A percentile compares a stretch with the other conserved stretches of the same genome.
phyloP scores from a whole-genome alignment of 768 basidiomycete genomes.

The Chalciporus sphaerocephalus region DNA sequence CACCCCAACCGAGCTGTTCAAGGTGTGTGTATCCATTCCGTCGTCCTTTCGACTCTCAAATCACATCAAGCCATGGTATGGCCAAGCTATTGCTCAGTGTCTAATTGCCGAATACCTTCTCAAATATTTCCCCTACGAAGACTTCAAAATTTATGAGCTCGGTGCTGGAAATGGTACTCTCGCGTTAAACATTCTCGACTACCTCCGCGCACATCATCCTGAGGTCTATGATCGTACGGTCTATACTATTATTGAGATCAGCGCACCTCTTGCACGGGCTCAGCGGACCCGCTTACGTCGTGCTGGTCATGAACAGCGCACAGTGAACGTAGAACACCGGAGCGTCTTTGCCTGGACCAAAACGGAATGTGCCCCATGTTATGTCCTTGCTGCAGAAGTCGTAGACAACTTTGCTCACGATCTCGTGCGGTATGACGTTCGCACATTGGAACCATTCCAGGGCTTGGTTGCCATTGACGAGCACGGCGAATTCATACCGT shows the following conservation, averaged over 20 bases:
- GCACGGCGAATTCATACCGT: constrained; percentile 75
- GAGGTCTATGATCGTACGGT: constrained; percentile 91
- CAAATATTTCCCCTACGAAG: constrained; percentile 94
- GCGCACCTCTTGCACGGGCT: constrained; percentile 64
- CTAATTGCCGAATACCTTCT: constrained; percentile 89
- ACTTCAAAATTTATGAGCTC: constrained; percentile 94
- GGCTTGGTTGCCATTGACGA: constrained; percentile 75
- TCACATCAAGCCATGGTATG: constrained; percentile 80
- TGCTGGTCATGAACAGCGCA: constrained; percentile 31
- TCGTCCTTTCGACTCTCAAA: constrained; percentile 6
- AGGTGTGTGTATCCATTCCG: constrained; percentile 45
- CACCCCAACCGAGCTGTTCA: constrained; percentile 96
- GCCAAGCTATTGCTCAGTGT: constrained; percentile 83
- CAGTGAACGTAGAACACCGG: constrained; percentile 64
- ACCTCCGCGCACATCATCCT: constrained; percentile 69
- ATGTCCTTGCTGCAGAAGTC: constrained; percentile 92
- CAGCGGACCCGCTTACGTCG: constrained; percentile 65
- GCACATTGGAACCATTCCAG: constrained; percentile 78
- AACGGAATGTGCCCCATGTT: constrained; percentile 79
- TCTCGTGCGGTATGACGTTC: constrained; percentile 82
- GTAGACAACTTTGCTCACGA: constrained; percentile 99
- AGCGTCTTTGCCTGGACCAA: constrained; percentile 85
- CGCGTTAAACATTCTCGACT: constrained; percentile 83
- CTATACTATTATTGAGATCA: constrained; percentile 96
- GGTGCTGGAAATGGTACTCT: constrained; percentile 97